Conservation (phyloP, 2,329 filamentous ascomycete genomes). For the Trichoderma asperellum region DNA sequence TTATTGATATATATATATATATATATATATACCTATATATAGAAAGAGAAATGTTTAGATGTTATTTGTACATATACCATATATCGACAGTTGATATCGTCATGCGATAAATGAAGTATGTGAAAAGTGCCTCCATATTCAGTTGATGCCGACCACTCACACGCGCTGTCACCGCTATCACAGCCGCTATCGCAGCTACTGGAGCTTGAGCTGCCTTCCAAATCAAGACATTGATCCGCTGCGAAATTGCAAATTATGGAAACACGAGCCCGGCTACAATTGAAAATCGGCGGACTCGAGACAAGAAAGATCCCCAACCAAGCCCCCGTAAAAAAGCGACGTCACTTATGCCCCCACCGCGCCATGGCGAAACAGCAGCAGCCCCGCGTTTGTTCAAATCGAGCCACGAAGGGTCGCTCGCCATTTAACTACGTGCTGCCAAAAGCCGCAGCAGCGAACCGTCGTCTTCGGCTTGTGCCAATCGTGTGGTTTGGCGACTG, state of each 20-base stretch:
- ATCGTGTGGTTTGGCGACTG: not conserved
- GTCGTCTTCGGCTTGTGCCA: slow-evolving; percentile 1
- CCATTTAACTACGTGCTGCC: not conserved
- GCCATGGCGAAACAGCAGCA: not conserved
- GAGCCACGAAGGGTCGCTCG: not conserved
- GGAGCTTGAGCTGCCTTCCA: not conserved
- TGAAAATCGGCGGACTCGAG: not conserved
- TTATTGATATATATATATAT: not conserved
- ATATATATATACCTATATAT: not conserved
- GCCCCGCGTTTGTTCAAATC: slow-evolving; percentile 21
- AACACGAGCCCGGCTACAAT: not conserved
- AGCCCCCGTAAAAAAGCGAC: not conserved
- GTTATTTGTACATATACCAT: not conserved
- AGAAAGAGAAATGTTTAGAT: not conserved
- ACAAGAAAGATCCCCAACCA: not conserved
- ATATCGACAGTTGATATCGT: not conserved
- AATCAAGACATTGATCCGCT: slow-evolving; percentile 4
- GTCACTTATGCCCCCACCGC: slow-evolving; percentile 5
- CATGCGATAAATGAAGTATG: not conserved
- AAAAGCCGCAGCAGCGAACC: slow-evolving; percentile 2
- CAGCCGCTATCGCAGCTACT: not conserved
- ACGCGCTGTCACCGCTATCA: not conserved
- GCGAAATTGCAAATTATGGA: not conserved
- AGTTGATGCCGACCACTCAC: not conserved
- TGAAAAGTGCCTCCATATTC: not conserved